phyloP scores from a whole-genome alignment of 2,329 filamentous ascomycete genomes.

The Beauveria scarabaeidicola region DNA sequence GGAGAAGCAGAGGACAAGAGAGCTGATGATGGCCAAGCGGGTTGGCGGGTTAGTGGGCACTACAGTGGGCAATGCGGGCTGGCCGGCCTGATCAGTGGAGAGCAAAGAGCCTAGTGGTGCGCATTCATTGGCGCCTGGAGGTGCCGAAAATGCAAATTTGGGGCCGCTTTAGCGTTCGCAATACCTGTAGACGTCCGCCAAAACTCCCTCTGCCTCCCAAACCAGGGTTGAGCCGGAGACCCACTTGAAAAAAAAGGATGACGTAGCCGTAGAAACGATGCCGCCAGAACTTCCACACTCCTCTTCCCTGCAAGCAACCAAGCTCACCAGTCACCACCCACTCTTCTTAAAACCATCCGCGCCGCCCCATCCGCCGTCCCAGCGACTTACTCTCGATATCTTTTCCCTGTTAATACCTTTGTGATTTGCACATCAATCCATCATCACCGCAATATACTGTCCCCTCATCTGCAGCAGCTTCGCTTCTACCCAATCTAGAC shows the following conservation, averaged over 20 bases:
- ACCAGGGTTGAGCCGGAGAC: conserved; percentile 7
- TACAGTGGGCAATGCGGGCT: no score
- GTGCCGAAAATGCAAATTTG: background rate
- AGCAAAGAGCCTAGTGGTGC: no score
- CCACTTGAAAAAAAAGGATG: conserved; percentile 11
- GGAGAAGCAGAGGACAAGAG: no score
- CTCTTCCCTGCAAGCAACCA: conserved; percentile 8
- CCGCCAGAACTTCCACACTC: background rate
- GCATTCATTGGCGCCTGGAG: background rate
- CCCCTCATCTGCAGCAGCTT: background rate
- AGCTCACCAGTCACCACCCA: background rate
- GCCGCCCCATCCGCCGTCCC: conserved; percentile 7
- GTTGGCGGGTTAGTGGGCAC: background rate
- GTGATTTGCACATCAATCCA: conserved; percentile 6
- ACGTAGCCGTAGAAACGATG: conserved; percentile 14
- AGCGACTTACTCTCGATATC: conserved; percentile 3
- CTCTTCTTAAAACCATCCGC: conserved; percentile 10
- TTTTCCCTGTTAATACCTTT: conserved; percentile 6
- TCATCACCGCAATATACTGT: background rate
- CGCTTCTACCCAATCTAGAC: background rate
- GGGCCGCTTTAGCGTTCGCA: background rate
- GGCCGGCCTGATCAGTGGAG: no score
- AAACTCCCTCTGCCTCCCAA: background rate
- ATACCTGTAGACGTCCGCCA: background rate
- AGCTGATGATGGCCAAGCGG: no score